phyloP scores from a whole-genome alignment of 2,329 filamentous ascomycete genomes.

The Trichoderma brevicompactum region DNA sequence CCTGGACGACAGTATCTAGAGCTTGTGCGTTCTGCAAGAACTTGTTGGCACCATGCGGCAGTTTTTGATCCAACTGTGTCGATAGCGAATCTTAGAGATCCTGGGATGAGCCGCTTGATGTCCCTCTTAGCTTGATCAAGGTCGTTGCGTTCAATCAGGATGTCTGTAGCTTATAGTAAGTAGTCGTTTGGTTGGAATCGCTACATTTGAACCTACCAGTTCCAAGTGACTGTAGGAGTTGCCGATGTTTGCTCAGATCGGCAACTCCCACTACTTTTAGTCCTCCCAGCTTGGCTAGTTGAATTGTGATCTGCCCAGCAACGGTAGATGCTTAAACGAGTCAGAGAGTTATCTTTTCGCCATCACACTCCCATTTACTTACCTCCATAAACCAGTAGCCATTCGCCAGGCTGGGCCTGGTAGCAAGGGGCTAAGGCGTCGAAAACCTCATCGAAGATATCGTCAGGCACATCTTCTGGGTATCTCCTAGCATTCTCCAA shows the following conservation, averaged over 20 bases:
- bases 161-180: not conserved
- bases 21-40: constrained; percentile 26
- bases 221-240: constrained; percentile 3
- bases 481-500: constrained; percentile 11
- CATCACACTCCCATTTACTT: not conserved
- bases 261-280: constrained; percentile 21
- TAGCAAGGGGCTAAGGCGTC: constrained; percentile 21
- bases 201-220: not conserved
- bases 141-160: constrained; percentile 13
- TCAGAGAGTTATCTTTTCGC: not conserved
- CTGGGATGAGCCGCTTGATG: constrained; percentile 16
- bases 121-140: constrained; percentile 26
- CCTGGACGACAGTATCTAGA: constrained; percentile 24
- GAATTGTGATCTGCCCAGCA: constrained; percentile 13
- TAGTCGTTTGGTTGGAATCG: not conserved
- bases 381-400: constrained; percentile 25
- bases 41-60: constrained; percentile 24
- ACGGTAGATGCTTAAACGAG: constrained; percentile 21
- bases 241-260: constrained; percentile 3
- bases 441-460: constrained; percentile 23
- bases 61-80: constrained; percentile 19
- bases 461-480: constrained; percentile 26
- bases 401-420: constrained; percentile 26
- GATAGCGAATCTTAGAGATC: constrained; percentile 23
- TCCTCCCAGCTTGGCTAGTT: constrained; percentile 23